Percentiles rank a stretch among this genome's conserved stretches.
Evolutionary conservation across 106 monocot genomes (phyloP).

Genomic region (Hemerocallis citrina): DNA sequence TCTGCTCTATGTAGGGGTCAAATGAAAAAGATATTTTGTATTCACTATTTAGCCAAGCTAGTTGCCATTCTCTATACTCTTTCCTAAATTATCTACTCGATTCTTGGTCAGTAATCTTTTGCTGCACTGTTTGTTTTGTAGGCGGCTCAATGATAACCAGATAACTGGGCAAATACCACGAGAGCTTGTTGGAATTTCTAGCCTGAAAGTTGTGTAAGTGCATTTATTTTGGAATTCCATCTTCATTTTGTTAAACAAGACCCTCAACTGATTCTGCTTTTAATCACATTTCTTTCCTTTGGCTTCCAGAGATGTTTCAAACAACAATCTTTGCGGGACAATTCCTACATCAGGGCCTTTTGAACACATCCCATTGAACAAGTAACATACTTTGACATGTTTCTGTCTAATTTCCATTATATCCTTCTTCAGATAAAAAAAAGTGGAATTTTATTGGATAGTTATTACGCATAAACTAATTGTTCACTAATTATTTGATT

Average conservation of each 20-base stretch:
- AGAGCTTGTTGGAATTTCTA: slow-evolving; percentile 62
- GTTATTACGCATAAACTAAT: too few species aligned
- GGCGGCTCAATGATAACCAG: slow-evolving; percentile 79
- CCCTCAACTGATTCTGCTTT: neutral
- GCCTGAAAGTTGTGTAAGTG: slow-evolving; percentile 95
- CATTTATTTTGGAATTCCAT: neutral
- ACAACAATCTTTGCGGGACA: slow-evolving; percentile 89
- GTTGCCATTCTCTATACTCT: neutral
- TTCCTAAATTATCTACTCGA: neutral
- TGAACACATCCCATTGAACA: slow-evolving; percentile 80
- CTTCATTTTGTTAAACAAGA: neutral
- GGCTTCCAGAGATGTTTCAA: slow-evolving; percentile 74
- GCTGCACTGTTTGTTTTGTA: slow-evolving; percentile 15
- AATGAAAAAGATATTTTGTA: neutral
- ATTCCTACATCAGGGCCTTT: slow-evolving; percentile 93
- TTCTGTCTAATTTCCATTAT: neutral
- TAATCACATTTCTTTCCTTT: neutral
- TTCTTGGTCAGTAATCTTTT: neutral
- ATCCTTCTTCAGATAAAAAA: too few species aligned
- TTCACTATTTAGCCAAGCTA: neutral
- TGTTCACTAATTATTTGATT: too few species aligned
- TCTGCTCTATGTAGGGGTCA: neutral
- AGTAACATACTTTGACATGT: slow-evolving; percentile 31
- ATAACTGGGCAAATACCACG: slow-evolving; percentile 75
- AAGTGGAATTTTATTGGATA: too few species aligned